Conservation (phyloP, 169 alveolate genomes). For the Eimeria sp. region DNA sequence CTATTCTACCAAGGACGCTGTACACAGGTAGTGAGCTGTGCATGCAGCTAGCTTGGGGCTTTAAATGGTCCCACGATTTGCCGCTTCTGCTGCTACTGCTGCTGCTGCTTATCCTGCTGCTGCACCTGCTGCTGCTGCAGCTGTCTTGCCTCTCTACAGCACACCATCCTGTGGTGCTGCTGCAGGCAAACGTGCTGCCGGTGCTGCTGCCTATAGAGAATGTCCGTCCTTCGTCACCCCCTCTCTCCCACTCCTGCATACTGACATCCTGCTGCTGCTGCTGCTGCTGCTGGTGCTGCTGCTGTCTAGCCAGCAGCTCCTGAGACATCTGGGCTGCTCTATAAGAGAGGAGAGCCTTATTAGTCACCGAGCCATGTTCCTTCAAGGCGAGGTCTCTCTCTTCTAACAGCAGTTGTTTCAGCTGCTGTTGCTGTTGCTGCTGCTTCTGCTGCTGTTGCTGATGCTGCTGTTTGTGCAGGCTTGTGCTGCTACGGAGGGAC, state of each 20-base stretch:
- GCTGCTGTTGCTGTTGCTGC: slow-evolving; percentile 13
- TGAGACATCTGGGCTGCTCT: neutral
- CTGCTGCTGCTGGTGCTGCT: neutral
- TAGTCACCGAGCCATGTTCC: neutral
- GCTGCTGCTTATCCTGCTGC: neutral
- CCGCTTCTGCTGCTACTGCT: neutral
- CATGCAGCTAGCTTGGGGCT: neutral
- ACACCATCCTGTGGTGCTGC: neutral
- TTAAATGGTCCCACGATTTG: neutral
- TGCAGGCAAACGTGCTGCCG: neutral
- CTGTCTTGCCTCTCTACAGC: neutral
- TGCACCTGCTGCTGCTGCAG: neutral
- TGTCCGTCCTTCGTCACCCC: too few relatives aligned
- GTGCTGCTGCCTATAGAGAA: too few relatives aligned
- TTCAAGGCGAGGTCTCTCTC: neutral
- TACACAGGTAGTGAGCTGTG: neutral
- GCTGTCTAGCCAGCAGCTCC: neutral
- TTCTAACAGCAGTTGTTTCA: neutral
- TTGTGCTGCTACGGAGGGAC: neutral
- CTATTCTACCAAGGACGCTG: neutral
- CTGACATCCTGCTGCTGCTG: neutral
- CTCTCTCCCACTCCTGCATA: too few relatives aligned
- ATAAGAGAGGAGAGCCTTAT: neutral
- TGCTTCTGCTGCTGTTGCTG: neutral
- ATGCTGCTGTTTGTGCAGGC: neutral